Conservation (phyloP, 2,329 filamentous ascomycete species). For the Chaetomium sp. region DNA sequence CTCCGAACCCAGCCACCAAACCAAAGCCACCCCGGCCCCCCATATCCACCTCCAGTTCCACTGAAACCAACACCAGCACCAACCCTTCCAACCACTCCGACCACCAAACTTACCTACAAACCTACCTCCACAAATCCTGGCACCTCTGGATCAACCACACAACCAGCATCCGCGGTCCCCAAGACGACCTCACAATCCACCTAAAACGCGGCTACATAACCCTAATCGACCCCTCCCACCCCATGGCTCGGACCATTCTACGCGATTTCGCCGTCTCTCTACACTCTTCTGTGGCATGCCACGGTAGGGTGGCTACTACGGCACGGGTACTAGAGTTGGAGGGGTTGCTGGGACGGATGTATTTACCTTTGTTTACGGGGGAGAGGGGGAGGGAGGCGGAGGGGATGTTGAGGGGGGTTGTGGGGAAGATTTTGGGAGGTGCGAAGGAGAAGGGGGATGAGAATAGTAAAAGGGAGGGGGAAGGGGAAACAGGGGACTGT, state of each 20-base stretch:
- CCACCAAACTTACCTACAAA: neutral
- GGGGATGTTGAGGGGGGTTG: conserved; percentile 10
- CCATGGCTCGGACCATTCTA: conserved; percentile 9
- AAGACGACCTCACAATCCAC: conserved; percentile 23
- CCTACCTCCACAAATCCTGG: conserved; percentile 18
- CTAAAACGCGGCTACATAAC: conserved; percentile 23
- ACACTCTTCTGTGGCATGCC: neutral
- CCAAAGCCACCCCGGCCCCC: neutral
- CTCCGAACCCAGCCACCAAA: neutral
- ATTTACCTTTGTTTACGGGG: conserved; percentile 19
- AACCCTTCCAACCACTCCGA: neutral
- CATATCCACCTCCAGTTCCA: neutral
- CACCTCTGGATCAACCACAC: conserved; percentile 20
- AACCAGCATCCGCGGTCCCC: conserved; percentile 6
- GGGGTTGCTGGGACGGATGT: conserved; percentile 20
- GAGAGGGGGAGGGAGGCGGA: conserved; percentile 8
- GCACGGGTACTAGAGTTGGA: conserved; percentile 19
- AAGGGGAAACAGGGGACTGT: neutral
- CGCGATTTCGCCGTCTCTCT: conserved; percentile 10
- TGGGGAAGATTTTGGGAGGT: neutral
- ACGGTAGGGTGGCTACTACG: conserved; percentile 16
- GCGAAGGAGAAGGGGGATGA: neutral
- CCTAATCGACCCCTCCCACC: conserved; percentile 13
- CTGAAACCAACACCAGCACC: neutral
- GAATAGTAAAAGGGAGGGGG: neutral